Percentiles rank a stretch among this genome's conserved stretches.
Evolutionary conservation across 805 yeast genomes (phyloP).

Genomic region (Wickerhamomyces chambardii): DNA sequence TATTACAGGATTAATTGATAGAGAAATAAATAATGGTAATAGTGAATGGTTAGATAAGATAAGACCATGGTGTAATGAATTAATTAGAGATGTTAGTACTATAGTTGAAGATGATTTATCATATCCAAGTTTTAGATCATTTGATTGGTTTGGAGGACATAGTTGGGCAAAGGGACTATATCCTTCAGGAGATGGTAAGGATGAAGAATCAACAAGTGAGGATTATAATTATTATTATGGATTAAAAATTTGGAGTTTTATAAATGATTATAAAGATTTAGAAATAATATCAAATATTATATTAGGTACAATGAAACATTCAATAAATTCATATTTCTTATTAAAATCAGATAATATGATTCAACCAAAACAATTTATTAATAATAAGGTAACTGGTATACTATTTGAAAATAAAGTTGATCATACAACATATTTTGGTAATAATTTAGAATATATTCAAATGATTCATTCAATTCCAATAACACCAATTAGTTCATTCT

Average conservation of each 20-base stretch:
- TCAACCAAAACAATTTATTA: conserved; percentile 46
- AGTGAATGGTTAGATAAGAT: conserved; percentile 42
- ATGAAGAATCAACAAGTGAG: conserved; percentile 67
- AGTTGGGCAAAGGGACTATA: conserved; percentile 74
- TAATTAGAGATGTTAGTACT: conserved; percentile 62
- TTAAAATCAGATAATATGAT: conserved; percentile 41
- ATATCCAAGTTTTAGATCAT: conserved; percentile 61
- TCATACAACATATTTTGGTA: conserved; percentile 69
- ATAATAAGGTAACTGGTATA: conserved; percentile 67
- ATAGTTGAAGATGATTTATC: conserved; percentile 42
- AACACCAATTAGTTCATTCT: conserved; percentile 56
- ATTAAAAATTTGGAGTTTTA: conserved; percentile 55
- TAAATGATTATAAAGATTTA: conserved; percentile 42
- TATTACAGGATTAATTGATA: conserved; percentile 47
- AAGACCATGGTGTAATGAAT: conserved; percentile 42
- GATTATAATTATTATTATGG: conserved; percentile 69
- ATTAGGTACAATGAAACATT: conserved; percentile 45
- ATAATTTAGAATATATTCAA: conserved; percentile 64
- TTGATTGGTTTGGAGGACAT: conserved; percentile 74
- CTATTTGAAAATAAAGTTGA: conserved; percentile 66
- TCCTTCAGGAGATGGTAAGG: conserved; percentile 66
- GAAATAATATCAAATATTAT: conserved; percentile 48
- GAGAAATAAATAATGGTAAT: conserved; percentile 30
- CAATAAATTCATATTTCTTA: conserved; percentile 48
- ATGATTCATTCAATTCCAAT: conserved; percentile 76